A percentile compares a stretch with the other conserved stretches of the same genome.
Evolutionary conservation across 176 grass and related monocot species (phyloP).

Genomic region (Rhynchospora breviuscula): DNA sequence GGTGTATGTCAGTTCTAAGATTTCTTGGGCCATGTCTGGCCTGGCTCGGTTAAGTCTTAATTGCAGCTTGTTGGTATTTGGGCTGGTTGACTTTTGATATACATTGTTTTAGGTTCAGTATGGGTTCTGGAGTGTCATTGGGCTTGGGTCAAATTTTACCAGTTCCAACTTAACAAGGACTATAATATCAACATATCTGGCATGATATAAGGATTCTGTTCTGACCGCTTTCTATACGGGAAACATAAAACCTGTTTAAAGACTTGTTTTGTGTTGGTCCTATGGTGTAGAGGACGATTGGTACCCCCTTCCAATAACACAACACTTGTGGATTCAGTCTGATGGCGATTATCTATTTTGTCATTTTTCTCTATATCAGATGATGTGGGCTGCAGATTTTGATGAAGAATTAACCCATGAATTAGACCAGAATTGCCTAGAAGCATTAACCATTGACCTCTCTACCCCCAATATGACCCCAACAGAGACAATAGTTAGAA

Average conservation of each 20-base stretch:
- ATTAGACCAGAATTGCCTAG: conserved; percentile 77
- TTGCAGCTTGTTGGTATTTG: not conserved
- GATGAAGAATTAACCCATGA: conserved; percentile 52
- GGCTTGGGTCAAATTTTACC: not conserved
- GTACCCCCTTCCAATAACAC: not conserved
- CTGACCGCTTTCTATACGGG: not conserved
- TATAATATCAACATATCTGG: not conserved
- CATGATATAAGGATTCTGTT: not conserved
- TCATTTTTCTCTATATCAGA: conserved; percentile 42
- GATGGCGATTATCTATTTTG: not conserved
- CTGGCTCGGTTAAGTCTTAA: not conserved
- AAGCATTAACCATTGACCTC: conserved; percentile 46
- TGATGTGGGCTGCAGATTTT: conserved; percentile 99
- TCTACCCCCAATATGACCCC: conserved; percentile 46
- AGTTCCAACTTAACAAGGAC: not conserved
- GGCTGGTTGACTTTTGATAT: not conserved
- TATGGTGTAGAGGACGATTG: not conserved
- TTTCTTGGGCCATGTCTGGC: no score
- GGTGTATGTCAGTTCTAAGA: no score
- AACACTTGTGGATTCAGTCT: not conserved
- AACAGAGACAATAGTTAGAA: conserved; percentile 42
- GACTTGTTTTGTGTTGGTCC: not conserved
- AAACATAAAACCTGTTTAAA: not conserved
- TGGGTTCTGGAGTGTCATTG: not conserved
- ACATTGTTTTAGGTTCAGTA: not conserved